Percentiles rank a stretch among this genome's conserved stretches.
These are phyloP conservation scores for Calamus simplicifolius DNA, from an alignment of 176 grass and related monocot species.

Conservation along the genomic window DNA sequence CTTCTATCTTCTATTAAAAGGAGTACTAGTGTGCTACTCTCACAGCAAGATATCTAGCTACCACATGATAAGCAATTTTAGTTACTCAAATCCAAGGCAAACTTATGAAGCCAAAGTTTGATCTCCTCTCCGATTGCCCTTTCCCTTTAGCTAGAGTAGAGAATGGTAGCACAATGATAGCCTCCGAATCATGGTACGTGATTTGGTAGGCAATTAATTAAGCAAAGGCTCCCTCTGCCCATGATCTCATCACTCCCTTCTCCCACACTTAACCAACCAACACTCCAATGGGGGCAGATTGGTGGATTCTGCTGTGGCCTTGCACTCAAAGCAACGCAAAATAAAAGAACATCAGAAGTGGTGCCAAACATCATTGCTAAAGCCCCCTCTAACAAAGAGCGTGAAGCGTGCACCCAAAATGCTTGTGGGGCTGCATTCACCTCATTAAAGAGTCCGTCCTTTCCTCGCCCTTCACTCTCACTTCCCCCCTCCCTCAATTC, in stretches of 20 bases:
- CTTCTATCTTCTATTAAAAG: too few relatives aligned
- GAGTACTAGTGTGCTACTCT: too few relatives aligned
- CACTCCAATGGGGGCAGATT: slow-evolving; percentile 8
- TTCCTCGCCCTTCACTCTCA: not conserved
- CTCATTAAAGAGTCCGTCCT: not conserved
- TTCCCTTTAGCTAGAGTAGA: too few relatives aligned
- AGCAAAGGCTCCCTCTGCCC: not conserved
- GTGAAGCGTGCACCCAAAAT: not conserved
- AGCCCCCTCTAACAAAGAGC: not conserved
- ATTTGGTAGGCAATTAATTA: slow-evolving; percentile 7
- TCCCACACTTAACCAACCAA: slow-evolving; percentile 31
- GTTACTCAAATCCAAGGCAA: too few relatives aligned
- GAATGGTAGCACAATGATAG: not conserved
- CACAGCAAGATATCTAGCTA: too few relatives aligned
- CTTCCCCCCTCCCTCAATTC: not conserved
- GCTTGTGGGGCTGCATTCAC: slow-evolving; percentile 10
- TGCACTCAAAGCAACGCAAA: slow-evolving; percentile 51
- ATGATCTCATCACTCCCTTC: not conserved
- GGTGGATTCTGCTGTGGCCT: slow-evolving; percentile 23
- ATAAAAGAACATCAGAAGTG: slow-evolving; percentile 9
- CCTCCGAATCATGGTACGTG: slow-evolving; percentile 9
- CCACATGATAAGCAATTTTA: too few relatives aligned
- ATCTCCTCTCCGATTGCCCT: too few relatives aligned
- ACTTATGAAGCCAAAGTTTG: too few relatives aligned
- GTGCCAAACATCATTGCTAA: slow-evolving; percentile 25